Evolutionary conservation across 805 yeast species (phyloP).

Genomic region (Sugiyamaella mastotermitis): DNA sequence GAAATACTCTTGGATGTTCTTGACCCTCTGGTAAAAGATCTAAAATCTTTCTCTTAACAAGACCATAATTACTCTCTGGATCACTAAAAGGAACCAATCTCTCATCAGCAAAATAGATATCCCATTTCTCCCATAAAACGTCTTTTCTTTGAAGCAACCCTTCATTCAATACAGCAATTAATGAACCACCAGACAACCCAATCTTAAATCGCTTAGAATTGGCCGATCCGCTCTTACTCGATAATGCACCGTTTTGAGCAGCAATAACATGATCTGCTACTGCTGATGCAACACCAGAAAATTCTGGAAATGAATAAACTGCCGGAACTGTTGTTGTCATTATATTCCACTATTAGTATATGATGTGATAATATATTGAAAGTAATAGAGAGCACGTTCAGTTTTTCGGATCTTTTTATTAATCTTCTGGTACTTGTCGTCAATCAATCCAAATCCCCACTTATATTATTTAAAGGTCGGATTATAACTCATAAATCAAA

Average conservation of each 20-base stretch:
- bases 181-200: slow-evolving; percentile 90
- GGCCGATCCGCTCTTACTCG: background rate
- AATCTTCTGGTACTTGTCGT: too few species aligned
- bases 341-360: too few species aligned
- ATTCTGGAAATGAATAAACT: slow-evolving; percentile 86
- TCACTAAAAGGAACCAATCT: slow-evolving; percentile 84
- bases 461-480: too few species aligned
- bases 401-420: too few species aligned
- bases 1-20: slow-evolving; percentile 65
- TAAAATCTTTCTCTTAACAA: slow-evolving; percentile 73
- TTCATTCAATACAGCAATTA: slow-evolving; percentile 77
- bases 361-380: too few species aligned
- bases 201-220: slow-evolving; percentile 63
- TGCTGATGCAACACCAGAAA: slow-evolving; percentile 88
- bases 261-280: slow-evolving; percentile 91
- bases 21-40: slow-evolving; percentile 53
- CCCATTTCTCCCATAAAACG: slow-evolving; percentile 92
- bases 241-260: slow-evolving; percentile 71
- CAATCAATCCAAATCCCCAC: too few species aligned
- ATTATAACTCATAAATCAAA: too few species aligned
- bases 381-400: too few species aligned
- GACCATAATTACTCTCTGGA: slow-evolving; percentile 84
- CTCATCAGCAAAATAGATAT: slow-evolving; percentile 93
- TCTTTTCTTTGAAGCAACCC: slow-evolving; percentile 74
- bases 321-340: slow-evolving; percentile 95